Evolutionary conservation across 805 yeast genomes (phyloP), one percentile per base, ranked within the genome.

Genomic region (Millerago galiae): DNA sequence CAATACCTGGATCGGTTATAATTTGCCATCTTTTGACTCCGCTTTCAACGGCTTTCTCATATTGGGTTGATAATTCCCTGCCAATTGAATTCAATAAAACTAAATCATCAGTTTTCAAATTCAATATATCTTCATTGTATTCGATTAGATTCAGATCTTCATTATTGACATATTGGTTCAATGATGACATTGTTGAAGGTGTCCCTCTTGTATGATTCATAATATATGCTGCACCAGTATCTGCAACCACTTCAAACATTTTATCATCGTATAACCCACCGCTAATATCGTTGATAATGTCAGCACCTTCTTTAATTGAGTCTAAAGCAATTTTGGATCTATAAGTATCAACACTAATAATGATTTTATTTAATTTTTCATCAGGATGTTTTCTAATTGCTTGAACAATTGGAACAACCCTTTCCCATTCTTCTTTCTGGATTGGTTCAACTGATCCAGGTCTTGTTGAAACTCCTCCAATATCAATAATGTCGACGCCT

Each of bases 391-490:
- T 46, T 45, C 95, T 73, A 16, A 89, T 73, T 0, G 77, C 77
- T 46, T 71, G 58, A 3, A 93, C 70, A 0, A 84, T 74, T 0
- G 93, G 93, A 7, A 86, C 59, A 1, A 90, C 83, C 34, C 98
- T 64, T 3, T 53, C 54, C 37, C 84, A 52, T 59, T 93, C 99
- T 42, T 77, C 90, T n/a, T 72, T 74, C 16, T 60, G 72, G 3
- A 73, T 54, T 0, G 83, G 81, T 42, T 77, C 86, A 1, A 50
- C 54, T 1, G 95, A 77, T 2, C 88, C 87, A 0, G 99, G 99
- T 39, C 95, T 73, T 0, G 99, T 93, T 1, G 96, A 87, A 44
- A 88, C 86, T 2, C 99, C 99, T 8, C 99, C 99, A 42, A 93
- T 73, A 60, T 93, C 99, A 31, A 93, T 70, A 26, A 93, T 84